Base-by-base conservation (phyloP, 2,329 filamentous ascomycete species). In the Talaromyces sp. region DNA sequence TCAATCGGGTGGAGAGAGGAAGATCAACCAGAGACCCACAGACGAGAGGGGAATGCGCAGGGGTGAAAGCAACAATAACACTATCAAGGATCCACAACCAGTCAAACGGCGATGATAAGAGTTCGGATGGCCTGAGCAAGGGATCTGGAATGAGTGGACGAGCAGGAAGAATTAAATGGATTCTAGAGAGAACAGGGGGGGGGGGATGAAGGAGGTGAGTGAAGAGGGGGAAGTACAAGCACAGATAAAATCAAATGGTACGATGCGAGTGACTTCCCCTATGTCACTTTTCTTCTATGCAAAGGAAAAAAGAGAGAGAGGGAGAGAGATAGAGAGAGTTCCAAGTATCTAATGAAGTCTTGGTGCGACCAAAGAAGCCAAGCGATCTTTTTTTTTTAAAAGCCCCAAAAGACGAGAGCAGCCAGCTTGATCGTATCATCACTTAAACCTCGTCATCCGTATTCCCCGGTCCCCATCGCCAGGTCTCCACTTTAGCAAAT, bases 41-140 rank as follows among this genome's bases (percentile, higher is more conserved):
- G 19, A 30, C 4, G 41, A 24, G 30, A 7, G 41, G 19, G 16
- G 54, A 53, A 55, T 51, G 55, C 24, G 35, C 56, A 50, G 47
- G 42, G 27, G 36, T 37, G 37, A n/a, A 27, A 44, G 20, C 43
- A 27, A 9, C 24, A 9, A 27, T 27, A 54, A 22, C 20, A 37
- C 41, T 46, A 47, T 43, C 41, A 22, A 14, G 51, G 36, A 41
- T 30, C 11, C 49, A 49, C 45, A 30, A 30, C 45, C 40, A 42
- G 24, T 43, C 55, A 56, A 52, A 57, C 55, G 45, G 49, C 30
- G 37, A 29, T 47, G 52, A 57, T 56, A 55, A 51, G 51, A 1
- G 36, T 27, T 9, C 24, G 14, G 35, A n/a, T 19, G 20, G n/a
- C n/a, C 27, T 42, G 42, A 22, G 54, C 46, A 59, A 57, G 54